These are phyloP conservation scores for Lipomyces oligophaga DNA, from an alignment of 805 yeast genomes.

Conservation along the genomic window DNA sequence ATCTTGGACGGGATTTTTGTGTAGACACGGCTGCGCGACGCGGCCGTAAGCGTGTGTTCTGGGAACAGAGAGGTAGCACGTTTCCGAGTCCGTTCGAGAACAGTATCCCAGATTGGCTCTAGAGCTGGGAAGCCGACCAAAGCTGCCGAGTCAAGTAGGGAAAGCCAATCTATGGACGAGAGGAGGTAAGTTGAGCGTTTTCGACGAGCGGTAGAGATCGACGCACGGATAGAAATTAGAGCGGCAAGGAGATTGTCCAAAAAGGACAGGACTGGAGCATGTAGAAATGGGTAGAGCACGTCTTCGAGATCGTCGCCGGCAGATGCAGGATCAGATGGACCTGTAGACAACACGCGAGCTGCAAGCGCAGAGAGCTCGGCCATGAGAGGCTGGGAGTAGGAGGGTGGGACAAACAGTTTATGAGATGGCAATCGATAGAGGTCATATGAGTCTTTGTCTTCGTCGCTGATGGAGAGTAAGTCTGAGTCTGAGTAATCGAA, in stretches of 20 bases:
- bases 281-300: conserved; percentile 16
- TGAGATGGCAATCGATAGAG: conserved; percentile 3
- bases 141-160: conserved; percentile 10
- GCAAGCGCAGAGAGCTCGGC: conserved; percentile 15
- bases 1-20: too few relatives aligned
- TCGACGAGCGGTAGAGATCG: background rate
- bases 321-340: too few relatives aligned
- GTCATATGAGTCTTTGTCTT: conserved; percentile 7
- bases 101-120: too few relatives aligned
- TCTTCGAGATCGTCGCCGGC: background rate
- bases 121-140: conserved; percentile 11
- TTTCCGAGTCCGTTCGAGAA: too few relatives aligned
- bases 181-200: background rate
- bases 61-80: too few relatives aligned
- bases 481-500: background rate
- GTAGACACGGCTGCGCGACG: too few relatives aligned
- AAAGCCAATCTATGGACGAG: conserved; percentile 11
- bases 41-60: too few relatives aligned
- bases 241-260: conserved; percentile 10
- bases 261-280: conserved; percentile 4
- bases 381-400: conserved; percentile 2
- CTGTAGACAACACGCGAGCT: too few relatives aligned
- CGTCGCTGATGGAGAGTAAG: background rate
- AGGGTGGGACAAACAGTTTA: conserved; percentile 4
- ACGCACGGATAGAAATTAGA: conserved; percentile 3